Base-by-base conservation (phyloP, 805 yeast species). In the Candida montana region DNA sequence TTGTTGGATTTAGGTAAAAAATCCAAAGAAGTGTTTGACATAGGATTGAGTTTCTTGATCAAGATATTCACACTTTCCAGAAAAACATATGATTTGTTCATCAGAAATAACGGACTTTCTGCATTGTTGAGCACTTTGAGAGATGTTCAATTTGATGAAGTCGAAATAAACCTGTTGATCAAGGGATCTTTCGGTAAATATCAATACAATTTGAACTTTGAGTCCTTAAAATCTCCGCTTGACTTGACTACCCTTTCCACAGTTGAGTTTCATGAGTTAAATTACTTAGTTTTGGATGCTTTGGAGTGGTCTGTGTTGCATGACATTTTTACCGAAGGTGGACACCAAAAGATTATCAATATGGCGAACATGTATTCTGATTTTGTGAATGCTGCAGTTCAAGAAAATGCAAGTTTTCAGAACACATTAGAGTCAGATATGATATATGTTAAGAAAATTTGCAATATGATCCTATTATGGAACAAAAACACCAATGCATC, bases 91-190 rank as follows among this genome's bases (percentile, higher is more conserved):
- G 67, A 63, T 21, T 60, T 70, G 19, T 83, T 83, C 47, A 64
- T 71, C 26, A 69, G 67, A 8, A 73, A 69, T 40, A 68, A 69
- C 39, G 87, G 88, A 0, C 58, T 75, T 21, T 69, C 65, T 39
- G 71, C 74, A 9, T 57, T 75, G 40, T 68, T 73, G 3, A 69
- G 67, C 42, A 60, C 65, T 36, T 46, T 81, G 38, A 58, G 69
- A 48, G 70, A 74, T 49, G 68, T 71, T 44, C 68, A 68, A 31
- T 55, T 79, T 5, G 51, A 57, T 45, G 23, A 45, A 37, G 33
- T 41, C 28, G 53, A 49, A 33, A 17, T 70, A 10, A 53, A 69
- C 27, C 50, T 64, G 9, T 49, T 75, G 11, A 65, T 74, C 51
- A 54, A 71, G 39, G 71, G 77, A 6, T 63, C 72, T 13, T 67